Conservation (phyloP, 305 asterid genomes). For the Euphrasia arctica region DNA sequence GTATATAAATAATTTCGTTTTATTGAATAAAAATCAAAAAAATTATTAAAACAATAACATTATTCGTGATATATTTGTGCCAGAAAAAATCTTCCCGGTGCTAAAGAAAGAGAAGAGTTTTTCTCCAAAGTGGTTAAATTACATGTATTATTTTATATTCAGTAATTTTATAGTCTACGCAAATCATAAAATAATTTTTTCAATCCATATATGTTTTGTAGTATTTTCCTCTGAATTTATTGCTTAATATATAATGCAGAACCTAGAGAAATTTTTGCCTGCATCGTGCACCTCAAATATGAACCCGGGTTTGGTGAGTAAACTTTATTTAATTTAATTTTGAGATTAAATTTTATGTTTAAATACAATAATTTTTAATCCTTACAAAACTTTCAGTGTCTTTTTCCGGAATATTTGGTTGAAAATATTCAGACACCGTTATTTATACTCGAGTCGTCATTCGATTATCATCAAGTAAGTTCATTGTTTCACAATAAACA, state of each 20-base stretch:
- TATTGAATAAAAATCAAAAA: too few relatives aligned
- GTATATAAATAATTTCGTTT: too few relatives aligned
- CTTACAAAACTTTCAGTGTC: slow-evolving; percentile 31
- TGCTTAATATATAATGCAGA: slow-evolving; percentile 19
- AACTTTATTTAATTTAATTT: neutral
- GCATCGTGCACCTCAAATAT: slow-evolving; percentile 41
- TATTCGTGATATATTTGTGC: too few relatives aligned
- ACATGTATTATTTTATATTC: too few relatives aligned
- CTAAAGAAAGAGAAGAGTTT: too few relatives aligned
- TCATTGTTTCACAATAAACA: neutral
- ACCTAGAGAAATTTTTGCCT: slow-evolving; percentile 32
- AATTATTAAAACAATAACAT: too few relatives aligned
- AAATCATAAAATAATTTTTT: too few relatives aligned
- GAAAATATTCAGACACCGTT: slow-evolving; percentile 39
- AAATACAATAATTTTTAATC: neutral
- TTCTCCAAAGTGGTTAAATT: too few relatives aligned
- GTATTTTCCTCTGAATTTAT: too few relatives aligned
- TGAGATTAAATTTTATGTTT: neutral
- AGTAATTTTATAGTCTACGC: too few relatives aligned
- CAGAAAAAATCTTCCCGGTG: too few relatives aligned
- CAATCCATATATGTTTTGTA: too few relatives aligned
- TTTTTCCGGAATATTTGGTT: slow-evolving; percentile 42
- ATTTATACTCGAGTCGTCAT: slow-evolving; percentile 39
- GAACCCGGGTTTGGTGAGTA: slow-evolving; percentile 37
- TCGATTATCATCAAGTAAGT: slow-evolving; percentile 36